phyloP scores from a whole-genome alignment of 495 filamentous ascomycete species.

The Annulohypoxylon bovei region DNA sequence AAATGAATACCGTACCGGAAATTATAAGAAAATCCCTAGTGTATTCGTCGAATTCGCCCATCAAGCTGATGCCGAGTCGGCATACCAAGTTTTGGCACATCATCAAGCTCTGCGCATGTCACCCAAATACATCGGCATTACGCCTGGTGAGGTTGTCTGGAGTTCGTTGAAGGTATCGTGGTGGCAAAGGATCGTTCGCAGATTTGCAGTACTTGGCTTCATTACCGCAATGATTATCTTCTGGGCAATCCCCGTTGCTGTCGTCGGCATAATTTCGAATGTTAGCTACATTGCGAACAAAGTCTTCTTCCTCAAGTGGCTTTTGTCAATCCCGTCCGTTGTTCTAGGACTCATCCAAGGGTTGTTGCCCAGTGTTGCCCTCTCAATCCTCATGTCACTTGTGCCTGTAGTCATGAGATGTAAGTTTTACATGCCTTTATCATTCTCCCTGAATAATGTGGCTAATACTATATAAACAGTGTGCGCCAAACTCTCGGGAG shows the following conservation, averaged over 20 bases:
- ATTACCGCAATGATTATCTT: conserved; percentile 86
- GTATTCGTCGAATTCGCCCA: conserved; percentile 90
- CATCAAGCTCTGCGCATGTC: conserved; percentile 92
- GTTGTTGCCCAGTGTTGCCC: conserved; percentile 79
- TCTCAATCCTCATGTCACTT: conserved; percentile 89
- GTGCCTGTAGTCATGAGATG: conserved; percentile 82
- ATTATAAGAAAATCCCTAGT: conserved; percentile 72
- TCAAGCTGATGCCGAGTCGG: conserved; percentile 85
- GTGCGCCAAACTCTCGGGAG: conserved; percentile 80
- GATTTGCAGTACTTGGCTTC: conserved; percentile 73
- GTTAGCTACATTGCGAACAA: conserved; percentile 70
- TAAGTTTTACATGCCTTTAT: conserved; percentile 39
- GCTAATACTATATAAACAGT: conserved; percentile 52
- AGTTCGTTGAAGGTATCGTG: conserved; percentile 84
- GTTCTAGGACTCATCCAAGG: conserved; percentile 87
- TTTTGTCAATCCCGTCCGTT: conserved; percentile 72
- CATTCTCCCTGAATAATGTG: neutral
- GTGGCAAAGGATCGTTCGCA: conserved; percentile 83
- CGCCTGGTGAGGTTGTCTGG: conserved; percentile 91
- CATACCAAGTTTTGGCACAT: conserved; percentile 86
- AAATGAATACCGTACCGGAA: conserved; percentile 73
- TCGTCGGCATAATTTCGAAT: conserved; percentile 89
- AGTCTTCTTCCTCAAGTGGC: conserved; percentile 76
- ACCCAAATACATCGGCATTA: conserved; percentile 88
- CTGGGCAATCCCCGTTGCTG: conserved; percentile 92